Conservation (phyloP, 257 asterid species). For the Petrea volubilis region DNA sequence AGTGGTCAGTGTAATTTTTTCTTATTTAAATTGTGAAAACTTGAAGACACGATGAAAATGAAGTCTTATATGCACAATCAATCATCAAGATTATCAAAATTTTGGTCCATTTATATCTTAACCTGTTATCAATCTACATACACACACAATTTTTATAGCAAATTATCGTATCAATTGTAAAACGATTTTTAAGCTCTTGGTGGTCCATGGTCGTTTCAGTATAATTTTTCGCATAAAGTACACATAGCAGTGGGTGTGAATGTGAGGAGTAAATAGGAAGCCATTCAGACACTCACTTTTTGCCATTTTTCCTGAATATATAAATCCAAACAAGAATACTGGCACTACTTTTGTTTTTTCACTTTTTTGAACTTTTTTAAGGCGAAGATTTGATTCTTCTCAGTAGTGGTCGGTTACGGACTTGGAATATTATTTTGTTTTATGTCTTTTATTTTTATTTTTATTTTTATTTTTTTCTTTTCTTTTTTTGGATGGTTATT, state of each 20-base stretch:
- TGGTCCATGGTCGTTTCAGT: background rate
- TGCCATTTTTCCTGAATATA: background rate
- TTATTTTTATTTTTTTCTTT: background rate
- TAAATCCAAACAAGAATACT: background rate
- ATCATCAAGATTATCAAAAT: too few species aligned
- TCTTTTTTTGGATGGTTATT: background rate
- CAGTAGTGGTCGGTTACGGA: conserved; percentile 27
- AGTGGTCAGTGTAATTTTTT: too few species aligned
- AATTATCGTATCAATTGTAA: too few species aligned
- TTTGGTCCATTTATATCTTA: too few species aligned
- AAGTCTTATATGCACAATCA: too few species aligned
- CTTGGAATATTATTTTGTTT: background rate
- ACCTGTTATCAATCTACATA: too few species aligned
- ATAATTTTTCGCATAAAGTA: conserved; percentile 3
- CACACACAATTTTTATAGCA: too few species aligned
- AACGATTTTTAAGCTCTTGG: too few species aligned
- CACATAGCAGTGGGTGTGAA: conserved; percentile 4
- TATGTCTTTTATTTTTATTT: too few species aligned
- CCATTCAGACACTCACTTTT: background rate
- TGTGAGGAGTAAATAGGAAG: conserved; percentile 15
- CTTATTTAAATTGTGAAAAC: too few species aligned
- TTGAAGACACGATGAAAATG: too few species aligned
- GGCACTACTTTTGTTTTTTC: background rate
- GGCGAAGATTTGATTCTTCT: conserved; percentile 36
- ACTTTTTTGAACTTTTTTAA: conserved; percentile 23